phyloP scores from a whole-genome alignment of 1,284 basidiomycete genomes.

The Leucoagaricus sp. region DNA sequence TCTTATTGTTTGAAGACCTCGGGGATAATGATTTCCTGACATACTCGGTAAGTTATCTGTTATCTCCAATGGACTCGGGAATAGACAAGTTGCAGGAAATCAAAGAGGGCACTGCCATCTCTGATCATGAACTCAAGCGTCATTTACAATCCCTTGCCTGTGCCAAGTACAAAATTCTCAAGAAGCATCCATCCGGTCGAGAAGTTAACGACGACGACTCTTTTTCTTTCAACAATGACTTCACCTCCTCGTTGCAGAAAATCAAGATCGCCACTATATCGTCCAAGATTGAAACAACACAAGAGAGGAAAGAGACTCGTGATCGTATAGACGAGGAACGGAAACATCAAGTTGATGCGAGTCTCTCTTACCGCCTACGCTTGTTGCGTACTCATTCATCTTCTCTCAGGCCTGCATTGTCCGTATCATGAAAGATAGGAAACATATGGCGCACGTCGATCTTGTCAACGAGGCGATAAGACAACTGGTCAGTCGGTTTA shows the following conservation, averaged over 20 bases:
- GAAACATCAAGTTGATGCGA: conserved; percentile 86
- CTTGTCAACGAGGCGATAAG: conserved; percentile 90
- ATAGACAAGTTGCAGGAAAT: conserved; percentile 53
- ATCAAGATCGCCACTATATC: conserved; percentile 96
- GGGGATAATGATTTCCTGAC: conserved; percentile 69
- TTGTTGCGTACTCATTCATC: background rate
- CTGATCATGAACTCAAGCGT: conserved; percentile 81
- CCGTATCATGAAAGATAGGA: conserved; percentile 97
- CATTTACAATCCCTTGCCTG: conserved; percentile 96
- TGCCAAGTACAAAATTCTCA: conserved; percentile 93
- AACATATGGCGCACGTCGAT: conserved; percentile 87
- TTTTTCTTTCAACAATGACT: conserved; percentile 89
- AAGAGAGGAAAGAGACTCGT: conserved; percentile 91
- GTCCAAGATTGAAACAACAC: conserved; percentile 80
- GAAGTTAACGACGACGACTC: conserved; percentile 78
- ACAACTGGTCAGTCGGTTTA: conserved; percentile 85
- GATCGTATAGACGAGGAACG: conserved; percentile 94
- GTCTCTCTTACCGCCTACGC: conserved; percentile 23
- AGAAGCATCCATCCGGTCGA: conserved; percentile 87
- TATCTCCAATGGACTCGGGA: background rate
- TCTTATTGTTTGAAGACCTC: conserved; percentile 85
- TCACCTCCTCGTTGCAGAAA: conserved; percentile 80
- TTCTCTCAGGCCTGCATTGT: conserved; percentile 87
- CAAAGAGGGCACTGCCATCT: conserved; percentile 70
- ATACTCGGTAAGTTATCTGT: conserved; percentile 57